phyloP scores from a whole-genome alignment of 208 protist species.

The Acanthamoeba lenticulata region DNA sequence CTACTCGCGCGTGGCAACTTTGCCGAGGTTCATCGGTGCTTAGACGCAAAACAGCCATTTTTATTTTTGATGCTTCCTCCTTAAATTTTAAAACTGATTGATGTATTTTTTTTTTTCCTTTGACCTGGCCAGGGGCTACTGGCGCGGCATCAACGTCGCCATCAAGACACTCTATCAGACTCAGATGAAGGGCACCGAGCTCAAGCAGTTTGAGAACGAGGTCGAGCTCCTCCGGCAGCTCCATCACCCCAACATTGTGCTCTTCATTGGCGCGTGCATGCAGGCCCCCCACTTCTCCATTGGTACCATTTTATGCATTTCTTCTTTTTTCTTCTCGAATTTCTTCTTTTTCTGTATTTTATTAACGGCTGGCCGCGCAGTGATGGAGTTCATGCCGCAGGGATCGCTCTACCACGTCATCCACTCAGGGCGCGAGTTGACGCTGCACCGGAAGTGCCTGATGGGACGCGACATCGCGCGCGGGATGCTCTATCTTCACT shows the following conservation, averaged over 20 bases:
- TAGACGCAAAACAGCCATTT: no score
- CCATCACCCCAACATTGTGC: slow-evolving; percentile 26
- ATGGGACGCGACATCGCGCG: slow-evolving; percentile 43
- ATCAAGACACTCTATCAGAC: slow-evolving; percentile 41
- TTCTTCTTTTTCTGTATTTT: background rate
- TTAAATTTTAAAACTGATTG: no score
- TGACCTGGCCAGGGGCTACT: background rate
- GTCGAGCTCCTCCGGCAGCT: background rate
- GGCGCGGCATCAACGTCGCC: slow-evolving; percentile 23
- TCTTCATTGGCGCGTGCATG: slow-evolving; percentile 40
- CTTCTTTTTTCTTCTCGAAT: background rate
- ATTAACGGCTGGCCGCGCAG: background rate
- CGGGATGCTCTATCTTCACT: slow-evolving; percentile 26
- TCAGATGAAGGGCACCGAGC: slow-evolving; percentile 5
- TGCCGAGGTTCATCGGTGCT: slow-evolving; percentile 13
- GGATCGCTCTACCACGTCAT: slow-evolving; percentile 24
- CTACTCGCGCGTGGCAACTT: background rate
- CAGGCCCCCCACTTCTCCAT: slow-evolving; percentile 26
- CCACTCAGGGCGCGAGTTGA: background rate
- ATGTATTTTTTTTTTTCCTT: background rate
- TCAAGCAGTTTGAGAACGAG: background rate
- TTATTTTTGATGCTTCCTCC: no score
- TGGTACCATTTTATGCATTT: background rate
- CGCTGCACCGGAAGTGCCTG: slow-evolving; percentile 7
- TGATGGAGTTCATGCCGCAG: slow-evolving; percentile 45